These are phyloP conservation scores for Phytophthora sansomeana DNA, from an alignment of 352 stramenopile genomes.

Conservation along the genomic window DNA sequence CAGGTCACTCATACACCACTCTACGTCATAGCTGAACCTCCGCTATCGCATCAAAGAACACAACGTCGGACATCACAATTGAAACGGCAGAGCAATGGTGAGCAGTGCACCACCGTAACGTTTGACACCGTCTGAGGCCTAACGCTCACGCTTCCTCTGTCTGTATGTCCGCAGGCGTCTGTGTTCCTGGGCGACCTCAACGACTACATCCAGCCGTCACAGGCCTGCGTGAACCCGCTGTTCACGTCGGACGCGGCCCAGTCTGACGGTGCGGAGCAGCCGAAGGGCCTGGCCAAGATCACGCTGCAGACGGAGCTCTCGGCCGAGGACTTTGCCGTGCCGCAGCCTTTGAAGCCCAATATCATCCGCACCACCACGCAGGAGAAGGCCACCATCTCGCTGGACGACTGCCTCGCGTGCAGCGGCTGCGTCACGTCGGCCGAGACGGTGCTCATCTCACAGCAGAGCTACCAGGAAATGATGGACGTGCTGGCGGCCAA, in stretches of 20 bases:
- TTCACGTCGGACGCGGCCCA: slow-evolving; percentile 70
- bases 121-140: background rate
- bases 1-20: background rate
- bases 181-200: slow-evolving; percentile 94
- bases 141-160: background rate
- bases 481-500: slow-evolving; percentile 65
- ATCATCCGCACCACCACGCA: slow-evolving; percentile 81
- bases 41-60: background rate
- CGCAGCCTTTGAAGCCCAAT: slow-evolving; percentile 58
- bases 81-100: slow-evolving; percentile 33
- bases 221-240: slow-evolving; percentile 95
- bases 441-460: slow-evolving; percentile 98
- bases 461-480: slow-evolving; percentile 94
- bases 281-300: slow-evolving; percentile 70
- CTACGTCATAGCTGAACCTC: background rate
- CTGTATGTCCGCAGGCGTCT: slow-evolving; percentile 58
- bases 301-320: slow-evolving; percentile 81
- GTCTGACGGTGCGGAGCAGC: slow-evolving; percentile 1
- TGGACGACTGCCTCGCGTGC: slow-evolving; percentile 97
- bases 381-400: slow-evolving; percentile 93
- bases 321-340: slow-evolving; percentile 57
- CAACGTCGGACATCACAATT: slow-evolving; percentile 11
- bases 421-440: slow-evolving; percentile 98
- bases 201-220: slow-evolving; percentile 95
- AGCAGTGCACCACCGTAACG: background rate